Evolutionary conservation across 768 basidiomycete genomes (phyloP).

Genomic region (Psilocybe sp.): DNA sequence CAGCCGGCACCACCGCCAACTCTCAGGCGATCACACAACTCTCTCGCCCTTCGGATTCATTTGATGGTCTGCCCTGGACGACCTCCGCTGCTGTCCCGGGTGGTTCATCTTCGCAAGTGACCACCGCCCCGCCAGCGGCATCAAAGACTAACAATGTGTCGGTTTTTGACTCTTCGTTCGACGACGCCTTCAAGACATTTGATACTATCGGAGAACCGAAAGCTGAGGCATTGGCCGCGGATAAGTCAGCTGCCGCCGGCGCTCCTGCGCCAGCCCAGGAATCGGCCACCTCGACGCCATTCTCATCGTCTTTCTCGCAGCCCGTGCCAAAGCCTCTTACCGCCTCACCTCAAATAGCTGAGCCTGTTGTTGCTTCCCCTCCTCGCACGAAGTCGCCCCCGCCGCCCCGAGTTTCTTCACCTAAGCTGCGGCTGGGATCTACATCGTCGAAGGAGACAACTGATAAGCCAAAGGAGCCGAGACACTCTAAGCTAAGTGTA

Average conservation of each 20-base stretch:
- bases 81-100: slow-evolving; percentile 14
- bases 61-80: slow-evolving; percentile 12
- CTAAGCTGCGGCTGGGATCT: slow-evolving; percentile 58
- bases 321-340: slow-evolving; percentile 35
- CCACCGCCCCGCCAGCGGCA: neutral
- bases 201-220: slow-evolving; percentile 27
- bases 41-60: neutral
- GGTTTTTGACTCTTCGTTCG: slow-evolving; percentile 29
- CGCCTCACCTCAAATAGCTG: slow-evolving; percentile 7
- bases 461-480: slow-evolving; percentile 56
- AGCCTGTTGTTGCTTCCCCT: slow-evolving; percentile 28
- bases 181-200: slow-evolving; percentile 56
- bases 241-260: slow-evolving; percentile 27
- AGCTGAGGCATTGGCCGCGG: slow-evolving; percentile 4
- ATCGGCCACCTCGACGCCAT: slow-evolving; percentile 26
- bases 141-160: neutral
- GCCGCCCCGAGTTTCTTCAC: slow-evolving; percentile 51
- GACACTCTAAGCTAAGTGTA: slow-evolving; percentile 78
- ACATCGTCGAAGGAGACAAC: slow-evolving; percentile 62
- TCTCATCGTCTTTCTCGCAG: slow-evolving; percentile 35
- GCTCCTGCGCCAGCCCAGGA: slow-evolving; percentile 13
- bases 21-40: neutral
- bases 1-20: slow-evolving; percentile 8
- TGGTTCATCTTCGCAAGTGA: slow-evolving; percentile 7
- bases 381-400: slow-evolving; percentile 36